These are phyloP conservation scores for Purshia tridentata DNA, from an alignment of 306 rosid genomes.

Conservation along the genomic window DNA sequence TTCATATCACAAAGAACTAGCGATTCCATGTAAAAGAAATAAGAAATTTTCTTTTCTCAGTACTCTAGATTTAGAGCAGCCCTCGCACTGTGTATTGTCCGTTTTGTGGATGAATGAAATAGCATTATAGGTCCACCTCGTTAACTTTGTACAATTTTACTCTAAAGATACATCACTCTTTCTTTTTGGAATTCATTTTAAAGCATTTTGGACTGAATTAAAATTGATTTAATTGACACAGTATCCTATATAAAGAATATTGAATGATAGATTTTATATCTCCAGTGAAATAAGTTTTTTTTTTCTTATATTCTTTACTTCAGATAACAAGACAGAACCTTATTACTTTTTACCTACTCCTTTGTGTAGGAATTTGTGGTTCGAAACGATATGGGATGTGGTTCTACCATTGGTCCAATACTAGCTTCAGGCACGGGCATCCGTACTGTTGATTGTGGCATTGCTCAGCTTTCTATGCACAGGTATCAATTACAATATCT, in stretches of 20 bases:
- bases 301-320: conserved; percentile 3
- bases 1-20: neutral
- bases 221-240: neutral
- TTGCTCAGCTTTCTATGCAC: conserved; percentile 98
- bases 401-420: conserved; percentile 98
- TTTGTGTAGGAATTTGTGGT: conserved; percentile 80
- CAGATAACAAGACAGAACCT: neutral
- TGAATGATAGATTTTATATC: neutral
- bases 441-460: conserved; percentile 95
- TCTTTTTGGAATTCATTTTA: neutral
- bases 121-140: neutral
- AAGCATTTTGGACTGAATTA: conserved; percentile 14
- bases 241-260: neutral
- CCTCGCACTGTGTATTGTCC: neutral
- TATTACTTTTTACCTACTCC: neutral
- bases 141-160: neutral
- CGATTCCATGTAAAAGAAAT: neutral
- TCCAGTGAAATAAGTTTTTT: conserved; percentile 1
- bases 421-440: conserved; percentile 94
- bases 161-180: neutral
- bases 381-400: conserved; percentile 98
- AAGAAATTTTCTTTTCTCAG: neutral
- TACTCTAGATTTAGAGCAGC: neutral
- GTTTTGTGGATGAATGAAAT: neutral
- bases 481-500: conserved; percentile 65